phyloP scores from a whole-genome alignment of 495 filamentous ascomycete genomes.

The Penicillium samsonianum region DNA sequence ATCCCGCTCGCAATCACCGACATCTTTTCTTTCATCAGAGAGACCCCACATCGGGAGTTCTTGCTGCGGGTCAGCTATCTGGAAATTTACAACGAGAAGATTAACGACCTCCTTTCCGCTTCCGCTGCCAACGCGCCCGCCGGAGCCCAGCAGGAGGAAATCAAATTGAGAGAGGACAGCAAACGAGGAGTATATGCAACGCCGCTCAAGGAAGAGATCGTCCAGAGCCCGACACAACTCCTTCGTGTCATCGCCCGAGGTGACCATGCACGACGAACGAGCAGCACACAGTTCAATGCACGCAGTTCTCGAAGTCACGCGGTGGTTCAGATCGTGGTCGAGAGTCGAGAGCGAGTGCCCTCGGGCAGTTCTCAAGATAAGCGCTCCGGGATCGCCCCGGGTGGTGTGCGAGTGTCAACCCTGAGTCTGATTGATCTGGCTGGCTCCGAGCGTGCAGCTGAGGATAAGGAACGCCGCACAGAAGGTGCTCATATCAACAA shows the following conservation, averaged over 20 bases:
- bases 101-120: constrained; percentile 87
- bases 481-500: constrained; percentile 99
- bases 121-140: constrained; percentile 53
- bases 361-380: constrained; percentile 63
- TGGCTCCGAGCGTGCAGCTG: constrained; percentile 92
- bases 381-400: constrained; percentile 74
- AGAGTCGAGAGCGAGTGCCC: constrained; percentile 83
- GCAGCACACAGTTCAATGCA: constrained; percentile 94
- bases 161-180: constrained; percentile 93
- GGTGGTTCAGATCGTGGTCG: constrained; percentile 97
- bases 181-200: constrained; percentile 96
- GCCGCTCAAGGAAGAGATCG: constrained; percentile 96
- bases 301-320: constrained; percentile 97
- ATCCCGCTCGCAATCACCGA: constrained; percentile 97
- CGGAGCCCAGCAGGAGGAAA: constrained; percentile 71
- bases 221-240: constrained; percentile 94
- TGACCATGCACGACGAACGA: constrained; percentile 83
- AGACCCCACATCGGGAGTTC: constrained; percentile 93
- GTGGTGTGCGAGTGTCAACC: constrained; percentile 93
- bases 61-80: constrained; percentile 95
- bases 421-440: constrained; percentile 95
- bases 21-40: constrained; percentile 97
- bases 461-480: constrained; percentile 89
- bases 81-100: constrained; percentile 98
- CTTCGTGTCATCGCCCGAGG: constrained; percentile 93